Evolutionary conservation across 176 grass and related monocot genomes (phyloP).

Genomic region (Typha latifolia): DNA sequence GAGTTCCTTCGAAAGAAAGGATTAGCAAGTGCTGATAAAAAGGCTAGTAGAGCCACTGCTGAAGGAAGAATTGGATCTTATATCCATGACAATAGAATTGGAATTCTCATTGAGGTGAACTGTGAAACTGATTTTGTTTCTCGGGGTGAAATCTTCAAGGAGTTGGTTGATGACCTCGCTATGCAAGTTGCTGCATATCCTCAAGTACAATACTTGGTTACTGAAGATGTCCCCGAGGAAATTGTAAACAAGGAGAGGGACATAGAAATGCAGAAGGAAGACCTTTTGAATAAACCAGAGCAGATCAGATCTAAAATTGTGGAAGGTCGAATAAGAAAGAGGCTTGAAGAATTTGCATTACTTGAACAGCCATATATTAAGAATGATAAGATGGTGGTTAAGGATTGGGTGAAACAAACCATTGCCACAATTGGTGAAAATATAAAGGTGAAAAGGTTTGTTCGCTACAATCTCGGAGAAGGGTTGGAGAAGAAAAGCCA

Average conservation of each 20-base stretch:
- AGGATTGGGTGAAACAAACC: slow-evolving; percentile 89
- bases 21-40: slow-evolving; percentile 88
- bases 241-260: slow-evolving; percentile 72
- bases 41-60: slow-evolving; percentile 67
- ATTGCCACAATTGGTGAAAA: slow-evolving; percentile 89
- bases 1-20: slow-evolving; percentile 88
- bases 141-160: slow-evolving; percentile 82
- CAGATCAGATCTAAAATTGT: slow-evolving; percentile 89
- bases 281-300: slow-evolving; percentile 73
- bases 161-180: slow-evolving; percentile 81
- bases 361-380: slow-evolving; percentile 96
- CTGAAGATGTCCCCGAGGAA: slow-evolving; percentile 85
- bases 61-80: slow-evolving; percentile 95
- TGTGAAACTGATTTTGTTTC: slow-evolving; percentile 99
- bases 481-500: slow-evolving; percentile 91
- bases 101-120: slow-evolving; percentile 85
- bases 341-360: slow-evolving; percentile 83
- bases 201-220: slow-evolving; percentile 73
- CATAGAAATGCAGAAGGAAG: slow-evolving; percentile 95
- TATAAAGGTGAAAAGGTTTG: slow-evolving; percentile 89
- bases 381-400: slow-evolving; percentile 83
- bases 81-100: slow-evolving; percentile 85
- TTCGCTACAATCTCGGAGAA: slow-evolving; percentile 89
- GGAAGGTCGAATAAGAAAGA: slow-evolving; percentile 81
- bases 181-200: slow-evolving; percentile 97